Evolutionary conservation across 164 flowering plant species (phyloP).

Genomic region (Magnolia changhungtana): DNA sequence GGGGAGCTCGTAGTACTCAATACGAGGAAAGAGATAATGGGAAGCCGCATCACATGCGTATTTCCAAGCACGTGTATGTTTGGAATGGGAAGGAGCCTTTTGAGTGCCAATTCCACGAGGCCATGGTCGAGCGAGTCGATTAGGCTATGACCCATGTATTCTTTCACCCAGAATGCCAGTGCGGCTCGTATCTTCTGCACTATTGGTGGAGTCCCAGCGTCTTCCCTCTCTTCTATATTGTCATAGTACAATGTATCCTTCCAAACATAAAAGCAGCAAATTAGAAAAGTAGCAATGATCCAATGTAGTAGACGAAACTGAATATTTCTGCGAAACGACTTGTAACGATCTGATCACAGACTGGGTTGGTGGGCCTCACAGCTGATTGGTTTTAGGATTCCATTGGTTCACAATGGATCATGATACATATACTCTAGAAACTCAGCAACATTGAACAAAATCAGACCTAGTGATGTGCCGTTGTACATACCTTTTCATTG

Average conservation of each 20-base stretch:
- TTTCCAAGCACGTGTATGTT: slow-evolving; percentile 66
- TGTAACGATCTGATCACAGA: not conserved
- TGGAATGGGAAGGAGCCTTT: slow-evolving; percentile 51
- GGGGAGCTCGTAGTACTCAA: slow-evolving; percentile 25
- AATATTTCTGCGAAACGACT: not conserved
- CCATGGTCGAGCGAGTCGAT: slow-evolving; percentile 42
- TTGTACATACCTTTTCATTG: slow-evolving; percentile 36
- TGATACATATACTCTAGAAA: too few relatives aligned
- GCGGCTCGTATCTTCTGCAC: slow-evolving; percentile 70
- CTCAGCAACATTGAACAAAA: too few relatives aligned
- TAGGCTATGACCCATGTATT: slow-evolving; percentile 56
- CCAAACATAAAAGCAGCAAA: not conserved
- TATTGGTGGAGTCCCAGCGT: slow-evolving; percentile 75
- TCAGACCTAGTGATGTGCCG: too few relatives aligned
- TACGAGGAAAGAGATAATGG: slow-evolving; percentile 71
- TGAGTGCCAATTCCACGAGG: slow-evolving; percentile 37
- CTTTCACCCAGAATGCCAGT: slow-evolving; percentile 78
- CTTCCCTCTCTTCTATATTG: slow-evolving; percentile 78
- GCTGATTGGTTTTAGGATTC: not conserved
- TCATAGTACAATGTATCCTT: slow-evolving; percentile 71
- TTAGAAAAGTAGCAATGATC: not conserved
- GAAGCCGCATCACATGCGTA: slow-evolving; percentile 42
- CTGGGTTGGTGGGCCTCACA: not conserved
- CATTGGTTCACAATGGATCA: too few relatives aligned
- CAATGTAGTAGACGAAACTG: not conserved